These are phyloP conservation scores for Sungouiozyma ichnusensis DNA, from an alignment of 805 yeast genomes.

Conservation along the genomic window DNA sequence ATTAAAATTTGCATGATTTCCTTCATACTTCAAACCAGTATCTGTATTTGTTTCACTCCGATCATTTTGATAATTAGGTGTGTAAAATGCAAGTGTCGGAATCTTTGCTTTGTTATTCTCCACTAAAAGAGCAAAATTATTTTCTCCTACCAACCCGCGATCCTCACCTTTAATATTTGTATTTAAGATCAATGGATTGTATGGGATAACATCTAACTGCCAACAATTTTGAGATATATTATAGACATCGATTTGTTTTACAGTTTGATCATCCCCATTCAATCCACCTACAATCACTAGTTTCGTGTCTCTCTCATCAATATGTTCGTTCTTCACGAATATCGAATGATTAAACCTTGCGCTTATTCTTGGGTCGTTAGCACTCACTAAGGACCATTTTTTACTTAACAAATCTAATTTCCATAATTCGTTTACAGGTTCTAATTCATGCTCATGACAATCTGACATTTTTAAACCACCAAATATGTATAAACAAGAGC, in stretches of 20 bases:
- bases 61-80: slow-evolving; percentile 5
- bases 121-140: slow-evolving; percentile 20
- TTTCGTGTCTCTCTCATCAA: slow-evolving; percentile 22
- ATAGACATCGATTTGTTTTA: slow-evolving; percentile 20
- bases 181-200: slow-evolving; percentile 6
- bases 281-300: slow-evolving; percentile 26
- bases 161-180: slow-evolving; percentile 17
- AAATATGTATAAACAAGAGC: slow-evolving; percentile 43
- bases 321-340: slow-evolving; percentile 25
- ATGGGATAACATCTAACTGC: slow-evolving; percentile 14
- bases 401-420: slow-evolving; percentile 40
- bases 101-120: slow-evolving; percentile 22
- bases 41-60: not conserved
- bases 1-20: not conserved
- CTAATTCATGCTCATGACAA: slow-evolving; percentile 27
- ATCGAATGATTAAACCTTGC: slow-evolving; percentile 44
- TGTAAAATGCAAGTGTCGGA: slow-evolving; percentile 20
- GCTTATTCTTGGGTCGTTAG: slow-evolving; percentile 25
- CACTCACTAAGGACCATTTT: slow-evolving; percentile 43
- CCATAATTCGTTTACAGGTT: slow-evolving; percentile 63
- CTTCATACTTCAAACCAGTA: not conserved
- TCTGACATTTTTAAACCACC: slow-evolving; percentile 52
- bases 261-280: slow-evolving; percentile 21
- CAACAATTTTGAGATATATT: slow-evolving; percentile 21
- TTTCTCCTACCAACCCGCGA: slow-evolving; percentile 11